Conservation (phyloP, 495 filamentous ascomycete species). For the Aspergillus indologenus region DNA sequence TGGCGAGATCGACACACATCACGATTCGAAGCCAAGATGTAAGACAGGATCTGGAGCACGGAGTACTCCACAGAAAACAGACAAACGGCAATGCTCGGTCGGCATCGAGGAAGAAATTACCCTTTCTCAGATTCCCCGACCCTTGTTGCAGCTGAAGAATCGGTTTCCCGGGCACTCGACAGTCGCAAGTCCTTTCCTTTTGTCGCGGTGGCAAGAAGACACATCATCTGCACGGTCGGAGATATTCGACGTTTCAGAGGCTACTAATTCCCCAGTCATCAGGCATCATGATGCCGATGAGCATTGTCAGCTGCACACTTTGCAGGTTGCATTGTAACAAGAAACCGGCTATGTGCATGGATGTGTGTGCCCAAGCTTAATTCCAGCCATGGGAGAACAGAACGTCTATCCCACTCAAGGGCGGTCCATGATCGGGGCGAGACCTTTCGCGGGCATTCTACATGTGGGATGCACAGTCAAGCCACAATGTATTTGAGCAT, state of each 20-base stretch:
- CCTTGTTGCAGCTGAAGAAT: constrained; percentile 6
- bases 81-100: not conserved
- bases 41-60: not conserved
- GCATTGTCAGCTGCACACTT: not conserved
- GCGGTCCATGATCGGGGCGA: not conserved
- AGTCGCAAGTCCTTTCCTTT: no score
- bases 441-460: not conserved
- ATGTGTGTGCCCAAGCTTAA: not conserved
- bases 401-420: not conserved
- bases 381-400: not conserved
- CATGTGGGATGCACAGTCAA: not conserved
- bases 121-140: not conserved
- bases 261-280: not conserved
- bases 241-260: not conserved
- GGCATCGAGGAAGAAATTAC: not conserved
- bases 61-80: not conserved
- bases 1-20: not conserved
- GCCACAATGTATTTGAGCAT: not conserved
- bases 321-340: not conserved
- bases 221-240: not conserved
- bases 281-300: not conserved
- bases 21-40: not conserved
- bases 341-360: not conserved
- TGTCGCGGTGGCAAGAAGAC: not conserved
- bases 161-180: not conserved